These are phyloP conservation scores for Rhododendron griersonianum DNA, from an alignment of 148 eudicot species.

Conservation along the genomic window DNA sequence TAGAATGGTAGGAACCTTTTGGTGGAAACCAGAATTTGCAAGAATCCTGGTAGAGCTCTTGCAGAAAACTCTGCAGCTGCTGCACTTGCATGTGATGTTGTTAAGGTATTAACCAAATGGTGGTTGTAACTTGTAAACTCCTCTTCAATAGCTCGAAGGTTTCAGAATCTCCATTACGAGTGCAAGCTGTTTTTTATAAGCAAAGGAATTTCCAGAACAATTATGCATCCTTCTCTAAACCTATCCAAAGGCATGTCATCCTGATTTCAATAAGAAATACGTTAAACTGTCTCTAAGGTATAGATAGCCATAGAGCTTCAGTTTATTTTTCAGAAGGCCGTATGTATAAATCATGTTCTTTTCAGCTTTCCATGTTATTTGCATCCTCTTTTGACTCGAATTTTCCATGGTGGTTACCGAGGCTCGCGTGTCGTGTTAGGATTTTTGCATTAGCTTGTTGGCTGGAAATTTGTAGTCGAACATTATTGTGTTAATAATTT, in stretches of 20 bases:
- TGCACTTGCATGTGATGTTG: constrained; percentile 54
- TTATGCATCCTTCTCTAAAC: background rate
- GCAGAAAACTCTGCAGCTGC: constrained; percentile 97
- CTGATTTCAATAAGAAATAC: background rate
- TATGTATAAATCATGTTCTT: no score
- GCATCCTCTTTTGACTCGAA: no score
- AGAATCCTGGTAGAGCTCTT: constrained; percentile 69
- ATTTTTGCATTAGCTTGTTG: no score
- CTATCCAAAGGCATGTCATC: background rate
- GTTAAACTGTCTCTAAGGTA: no score
- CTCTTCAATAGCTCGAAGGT: background rate
- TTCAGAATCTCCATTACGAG: background rate
- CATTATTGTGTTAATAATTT: no score
- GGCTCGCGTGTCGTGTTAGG: no score
- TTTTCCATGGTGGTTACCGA: no score
- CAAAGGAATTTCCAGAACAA: background rate
- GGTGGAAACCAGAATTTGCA: constrained; percentile 37
- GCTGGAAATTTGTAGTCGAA: no score
- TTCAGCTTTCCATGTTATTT: no score
- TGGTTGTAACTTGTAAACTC: background rate
- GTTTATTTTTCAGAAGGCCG: no score
- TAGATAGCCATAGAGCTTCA: no score
- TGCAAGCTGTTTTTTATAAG: background rate
- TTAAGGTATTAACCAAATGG: background rate
- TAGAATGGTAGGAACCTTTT: constrained; percentile 37